Base-by-base conservation (phyloP, 192 early-diverging fungal genomes). In the Helicostylum pulchrum region DNA sequence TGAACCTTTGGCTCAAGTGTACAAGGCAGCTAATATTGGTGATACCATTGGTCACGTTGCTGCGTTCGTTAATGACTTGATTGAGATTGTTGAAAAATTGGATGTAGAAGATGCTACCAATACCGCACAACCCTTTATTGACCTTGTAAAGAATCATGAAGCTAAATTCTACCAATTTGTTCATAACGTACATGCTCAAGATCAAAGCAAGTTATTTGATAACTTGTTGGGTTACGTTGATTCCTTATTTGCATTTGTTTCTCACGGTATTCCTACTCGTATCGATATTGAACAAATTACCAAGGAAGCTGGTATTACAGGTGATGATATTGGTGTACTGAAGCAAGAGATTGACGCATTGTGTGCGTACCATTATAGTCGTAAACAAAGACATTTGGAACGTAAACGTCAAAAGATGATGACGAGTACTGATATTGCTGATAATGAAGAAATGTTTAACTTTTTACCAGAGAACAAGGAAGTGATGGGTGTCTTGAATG, bases 141-240 rank as follows among this genome's bases (percentile, higher is more conserved):
- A 73, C 14, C 66, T 85, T 11, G 79, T 80, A 7, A 53, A 76
- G 23, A 70, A 74, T 46, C 83, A 85, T 55, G 66, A 81, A 11
- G 73, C 71, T 11, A 65, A 62, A n/a, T 85, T 85, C 50, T 85
- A 85, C 49, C 61, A 59, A 15, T 85, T 83, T 72, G 80, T 85
- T 8, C 79, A 85, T 43, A 72, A 73, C 20, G 77, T 85, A 17
- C 76, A 85, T 49, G 68, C 68, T 12, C 64, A 81, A 20, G 80
- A 85, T 32, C 66, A 72, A 15, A 62, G 68, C 0, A 66, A 74
- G 2, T 63, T 85, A 11, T 85, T 85, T 71, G 70, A 66, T 30
- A 70, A 77, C n/a, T 56, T 85, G 8, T 51, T 81, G 0, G 56
- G 53, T 10, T 85, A 77, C 67, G 68, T 83, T 31, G 78, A 81